Base-by-base conservation (phyloP, 208 protist genomes). In the Crithidia acanthocephali region DNA sequence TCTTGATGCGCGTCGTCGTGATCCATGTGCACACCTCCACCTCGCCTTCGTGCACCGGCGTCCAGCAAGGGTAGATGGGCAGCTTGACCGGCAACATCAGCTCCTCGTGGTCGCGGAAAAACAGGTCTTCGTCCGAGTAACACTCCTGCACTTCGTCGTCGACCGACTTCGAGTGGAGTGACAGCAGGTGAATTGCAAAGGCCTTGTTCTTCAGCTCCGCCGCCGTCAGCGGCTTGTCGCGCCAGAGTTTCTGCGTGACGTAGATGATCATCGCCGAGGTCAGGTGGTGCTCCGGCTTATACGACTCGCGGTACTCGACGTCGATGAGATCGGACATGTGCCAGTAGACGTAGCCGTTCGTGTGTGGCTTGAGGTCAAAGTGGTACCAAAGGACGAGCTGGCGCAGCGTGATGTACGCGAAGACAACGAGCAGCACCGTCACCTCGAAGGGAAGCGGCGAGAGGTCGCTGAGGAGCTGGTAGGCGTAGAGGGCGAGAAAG, bases 21-120 rank as follows among this genome's bases (percentile, higher is more conserved):
- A 77, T 72, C 72, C 72, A 77, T 23, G 58, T 61, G 53, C 72
- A 77, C 44, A 72, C 23, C 58, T 77, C 72, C 27, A 77, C 56
- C 15, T 28, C 64, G 15, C 44, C 64, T 3, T 66, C 47, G 44
- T 61, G 72, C 22, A 61, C 62, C 7, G 72, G 40, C 1, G 62
- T 77, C 72, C 72, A 77, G 64, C 22, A 71, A 1, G 72, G 72
- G 72, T 56, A 72, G 30, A 72, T 66, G 40, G 72, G 72, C 40
- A 77, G 63, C 42, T 77, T 77, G 37, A 72, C 72, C 11, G 72
- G 56, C 57, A 77, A 5, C 72, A 72, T 71, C 11, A 72, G 20
- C 18, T 55, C 18, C 47, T 55, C 62, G 32, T 71, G 32, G 0
- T 55, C 20, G 28, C 64, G 57, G 22, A 72, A 77, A 6, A 0